A percentile compares a stretch with the other conserved stretches of the same genome.
These are phyloP conservation scores for Akanthomyces uredinophilus DNA, from an alignment of 2,329 filamentous ascomycete species.

Conservation along the genomic window DNA sequence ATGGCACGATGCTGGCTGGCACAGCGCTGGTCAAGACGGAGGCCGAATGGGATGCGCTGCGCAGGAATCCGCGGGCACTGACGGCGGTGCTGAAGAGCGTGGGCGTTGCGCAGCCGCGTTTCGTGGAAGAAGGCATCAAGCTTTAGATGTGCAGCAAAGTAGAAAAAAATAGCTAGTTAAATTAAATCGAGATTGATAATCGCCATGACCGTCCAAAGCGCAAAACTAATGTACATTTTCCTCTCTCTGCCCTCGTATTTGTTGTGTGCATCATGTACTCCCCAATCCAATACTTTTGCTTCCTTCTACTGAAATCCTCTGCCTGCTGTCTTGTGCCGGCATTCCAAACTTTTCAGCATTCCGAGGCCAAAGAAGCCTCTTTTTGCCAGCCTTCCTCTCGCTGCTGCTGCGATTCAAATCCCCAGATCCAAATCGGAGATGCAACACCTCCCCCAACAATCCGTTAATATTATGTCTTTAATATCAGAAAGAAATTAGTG, in stretches of 20 bases:
- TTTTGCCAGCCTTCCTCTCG: not conserved
- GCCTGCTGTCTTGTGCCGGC: not conserved
- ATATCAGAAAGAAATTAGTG: not conserved
- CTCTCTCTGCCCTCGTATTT: not conserved
- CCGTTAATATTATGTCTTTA: not conserved
- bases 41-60: constrained; percentile 51
- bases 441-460: not conserved
- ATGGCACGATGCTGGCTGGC: constrained; percentile 59
- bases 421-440: not conserved
- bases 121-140: constrained; percentile 4
- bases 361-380: not conserved
- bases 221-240: not conserved
- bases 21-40: constrained; percentile 58
- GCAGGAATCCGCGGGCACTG: constrained; percentile 28
- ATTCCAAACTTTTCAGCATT: not conserved
- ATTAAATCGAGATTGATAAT: not conserved
- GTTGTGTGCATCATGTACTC: not conserved
- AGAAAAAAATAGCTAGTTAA: not conserved
- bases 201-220: not conserved
- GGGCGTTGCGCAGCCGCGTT: constrained; percentile 24
- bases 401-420: not conserved
- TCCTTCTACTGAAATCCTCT: not conserved
- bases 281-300: constrained; percentile 1
- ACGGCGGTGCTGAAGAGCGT: constrained; percentile 24
- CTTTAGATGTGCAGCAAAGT: not conserved